Evolutionary conservation across 2,329 filamentous ascomycete species (phyloP), one percentile per base, ranked within the genome.

Genomic region (Colletotrichum paranaense): DNA sequence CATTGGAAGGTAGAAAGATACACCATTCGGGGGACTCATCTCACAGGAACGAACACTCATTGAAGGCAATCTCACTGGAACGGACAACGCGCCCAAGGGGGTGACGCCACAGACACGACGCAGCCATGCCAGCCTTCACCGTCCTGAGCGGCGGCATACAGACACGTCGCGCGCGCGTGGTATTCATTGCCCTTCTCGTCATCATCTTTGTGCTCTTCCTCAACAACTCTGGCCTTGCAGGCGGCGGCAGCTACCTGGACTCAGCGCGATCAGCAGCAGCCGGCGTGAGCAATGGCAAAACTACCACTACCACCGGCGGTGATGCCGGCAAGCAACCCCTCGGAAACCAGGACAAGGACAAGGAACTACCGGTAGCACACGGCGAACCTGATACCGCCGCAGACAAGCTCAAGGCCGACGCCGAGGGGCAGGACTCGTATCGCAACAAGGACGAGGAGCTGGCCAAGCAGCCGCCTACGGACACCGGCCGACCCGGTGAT

Each of bases 381-480:
- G 72, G 63, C 14, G 72, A 74, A 30, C 72, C 72, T 16, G 68
- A 67, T 19, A 8, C 57, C 9, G 49, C 49, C 38, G 57, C 22
- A 35, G 68, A 72, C 35, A 66, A 60, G 35, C 35, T 71, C 22
- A 72, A 73, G 56, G 67, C 62, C 24, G 62, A 67, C 30, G 71
- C 68, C 1, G 71, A 62, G 1, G 68, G 63, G 52, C 28, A 60
- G 42, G 72, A 74, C 32, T 74, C 72, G 14, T 74, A 74, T 63
- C 72, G 72, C 68, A 24, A 68, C 46, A 67, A 74, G 62, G 68
- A 74, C 57, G 68, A 56, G 53, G 52, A 74, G 16, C 26, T 74
- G 38, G 62, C 42, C 57, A 63, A 67, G 30, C 42, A 67, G 24
- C 62, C 57, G 28, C 22, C 57, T 8, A 3, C 55, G 1, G 62